These are phyloP conservation scores for Bipolaris sorokiniana DNA, from an alignment of 2,329 filamentous ascomycete genomes.

Conservation along the genomic window DNA sequence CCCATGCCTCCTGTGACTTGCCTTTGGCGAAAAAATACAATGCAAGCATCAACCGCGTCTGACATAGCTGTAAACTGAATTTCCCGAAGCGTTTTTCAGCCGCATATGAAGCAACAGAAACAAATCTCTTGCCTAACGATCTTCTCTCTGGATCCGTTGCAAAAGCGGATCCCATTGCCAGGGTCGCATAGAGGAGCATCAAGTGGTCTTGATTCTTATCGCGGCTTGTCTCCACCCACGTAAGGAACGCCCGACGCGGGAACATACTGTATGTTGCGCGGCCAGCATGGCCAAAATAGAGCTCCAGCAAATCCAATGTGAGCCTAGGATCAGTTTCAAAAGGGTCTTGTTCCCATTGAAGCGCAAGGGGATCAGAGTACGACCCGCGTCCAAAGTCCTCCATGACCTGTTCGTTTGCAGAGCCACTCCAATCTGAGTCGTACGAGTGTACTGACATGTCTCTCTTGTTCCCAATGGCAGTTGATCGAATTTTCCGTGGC, in stretches of 20 bases:
- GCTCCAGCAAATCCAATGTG: constrained; percentile 59
- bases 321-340: constrained; percentile 57
- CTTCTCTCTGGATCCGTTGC: constrained; percentile 55
- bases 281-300: constrained; percentile 65
- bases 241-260: constrained; percentile 59
- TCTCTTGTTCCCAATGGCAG: constrained; percentile 30
- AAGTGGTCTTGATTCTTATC: constrained; percentile 61
- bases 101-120: constrained; percentile 64
- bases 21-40: constrained; percentile 69
- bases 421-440: constrained; percentile 45
- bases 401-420: constrained; percentile 35
- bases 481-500: constrained; percentile 34
- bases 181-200: constrained; percentile 66
- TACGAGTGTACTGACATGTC: constrained; percentile 45
- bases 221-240: constrained; percentile 59
- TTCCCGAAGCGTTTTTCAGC: constrained; percentile 58
- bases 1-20: constrained; percentile 65
- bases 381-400: constrained; percentile 38
- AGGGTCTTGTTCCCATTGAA: constrained; percentile 61
- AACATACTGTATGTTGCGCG: constrained; percentile 63
- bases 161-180: constrained; percentile 64
- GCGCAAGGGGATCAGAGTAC: constrained; percentile 42
- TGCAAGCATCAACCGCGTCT: constrained; percentile 69
- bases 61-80: constrained; percentile 68
- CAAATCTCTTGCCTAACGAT: constrained; percentile 56